These are phyloP conservation scores for Debaryomyces robertsiae DNA, from an alignment of 1,139 yeast genomes.

Conservation along the genomic window DNA sequence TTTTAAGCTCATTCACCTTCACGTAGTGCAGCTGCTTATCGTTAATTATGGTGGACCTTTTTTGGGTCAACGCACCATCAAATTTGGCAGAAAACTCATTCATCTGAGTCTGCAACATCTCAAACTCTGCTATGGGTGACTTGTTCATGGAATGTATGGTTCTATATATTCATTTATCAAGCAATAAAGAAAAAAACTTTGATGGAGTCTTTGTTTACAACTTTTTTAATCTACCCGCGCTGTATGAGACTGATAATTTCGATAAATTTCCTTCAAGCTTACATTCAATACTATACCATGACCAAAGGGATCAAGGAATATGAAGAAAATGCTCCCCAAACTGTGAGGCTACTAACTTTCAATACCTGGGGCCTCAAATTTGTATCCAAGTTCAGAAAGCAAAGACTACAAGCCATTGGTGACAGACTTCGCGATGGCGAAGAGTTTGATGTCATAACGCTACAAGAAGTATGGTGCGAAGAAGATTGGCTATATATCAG, in stretches of 20 bases:
- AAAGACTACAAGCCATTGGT: constrained; percentile 75
- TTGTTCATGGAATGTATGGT: constrained; percentile 4
- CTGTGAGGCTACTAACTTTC: constrained; percentile 58
- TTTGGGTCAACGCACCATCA: constrained; percentile 27
- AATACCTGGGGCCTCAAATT: constrained; percentile 90
- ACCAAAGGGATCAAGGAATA: background rate
- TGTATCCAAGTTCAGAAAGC: constrained; percentile 68
- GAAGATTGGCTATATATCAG: constrained; percentile 76
- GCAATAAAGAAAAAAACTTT: no score
- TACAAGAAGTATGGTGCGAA: constrained; percentile 92
- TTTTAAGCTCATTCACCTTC: constrained; percentile 31
- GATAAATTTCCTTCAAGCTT: background rate
- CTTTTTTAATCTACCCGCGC: constrained; percentile 4
- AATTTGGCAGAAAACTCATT: constrained; percentile 30
- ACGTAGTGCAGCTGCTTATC: constrained; percentile 33
- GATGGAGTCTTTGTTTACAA: constrained; percentile 10
- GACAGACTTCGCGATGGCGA: constrained; percentile 52
- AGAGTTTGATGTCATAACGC: constrained; percentile 77
- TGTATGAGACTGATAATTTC: background rate
- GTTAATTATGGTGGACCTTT: constrained; percentile 30
- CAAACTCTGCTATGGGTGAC: constrained; percentile 26
- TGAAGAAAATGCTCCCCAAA: constrained; percentile 4
- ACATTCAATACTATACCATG: background rate
- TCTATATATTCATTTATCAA: background rate
- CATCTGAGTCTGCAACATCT: constrained; percentile 31